These are phyloP conservation scores for Rheum nobile DNA, from an alignment of 148 eudicot genomes.

Conservation along the genomic window DNA sequence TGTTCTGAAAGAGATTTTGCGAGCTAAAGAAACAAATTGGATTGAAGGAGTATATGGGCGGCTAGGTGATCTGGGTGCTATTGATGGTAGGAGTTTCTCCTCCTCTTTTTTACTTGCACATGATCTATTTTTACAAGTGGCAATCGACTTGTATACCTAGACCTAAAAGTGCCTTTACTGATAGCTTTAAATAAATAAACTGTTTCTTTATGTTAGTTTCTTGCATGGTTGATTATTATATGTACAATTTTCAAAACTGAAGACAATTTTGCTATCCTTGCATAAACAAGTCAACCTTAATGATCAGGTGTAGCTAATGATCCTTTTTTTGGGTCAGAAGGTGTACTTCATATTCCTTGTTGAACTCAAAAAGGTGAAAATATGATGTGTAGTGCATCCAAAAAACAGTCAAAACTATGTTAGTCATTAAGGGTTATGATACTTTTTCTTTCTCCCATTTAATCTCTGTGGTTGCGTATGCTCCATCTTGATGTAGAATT, in stretches of 20 bases:
- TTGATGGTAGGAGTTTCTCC: slow-evolving; percentile 56
- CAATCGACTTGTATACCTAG: not conserved
- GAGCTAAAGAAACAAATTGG: slow-evolving; percentile 64
- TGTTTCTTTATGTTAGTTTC: not conserved
- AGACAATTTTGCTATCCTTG: not conserved
- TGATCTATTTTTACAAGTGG: not conserved
- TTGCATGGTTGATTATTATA: not conserved
- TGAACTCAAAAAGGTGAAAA: not conserved
- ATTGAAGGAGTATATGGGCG: slow-evolving; percentile 90
- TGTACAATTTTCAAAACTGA: not conserved
- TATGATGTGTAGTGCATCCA: not conserved
- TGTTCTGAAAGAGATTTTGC: slow-evolving; percentile 78
- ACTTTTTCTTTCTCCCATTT: not conserved
- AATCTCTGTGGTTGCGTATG: not conserved
- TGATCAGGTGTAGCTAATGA: not conserved
- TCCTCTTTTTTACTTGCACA: not conserved
- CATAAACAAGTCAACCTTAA: not conserved
- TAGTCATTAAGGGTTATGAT: not conserved
- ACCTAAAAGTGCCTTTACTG: not conserved
- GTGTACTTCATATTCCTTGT: not conserved
- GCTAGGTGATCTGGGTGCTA: slow-evolving; percentile 95
- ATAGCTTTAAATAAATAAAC: not conserved
- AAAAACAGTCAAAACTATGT: not conserved
- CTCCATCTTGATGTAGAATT: not conserved
- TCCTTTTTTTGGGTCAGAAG: not conserved